Evolutionary conservation across 495 filamentous ascomycete species (phyloP), one percentile per base, ranked within the genome.

Genomic region (Tuber indicum): DNA sequence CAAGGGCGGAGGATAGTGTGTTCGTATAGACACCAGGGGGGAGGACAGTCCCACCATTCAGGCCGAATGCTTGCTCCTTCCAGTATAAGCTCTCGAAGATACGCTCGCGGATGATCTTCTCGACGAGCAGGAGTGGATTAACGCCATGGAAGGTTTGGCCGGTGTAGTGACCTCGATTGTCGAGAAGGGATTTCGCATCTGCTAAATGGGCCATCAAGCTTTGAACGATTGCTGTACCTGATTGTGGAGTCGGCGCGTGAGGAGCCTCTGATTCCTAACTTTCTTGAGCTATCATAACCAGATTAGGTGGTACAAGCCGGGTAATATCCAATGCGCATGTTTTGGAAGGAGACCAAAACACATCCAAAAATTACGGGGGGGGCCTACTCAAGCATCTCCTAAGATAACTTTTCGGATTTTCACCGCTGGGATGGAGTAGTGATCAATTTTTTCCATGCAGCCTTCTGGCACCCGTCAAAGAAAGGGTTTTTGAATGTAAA

Each of bases 1-100:
- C 17, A 71, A 45, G 14, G 16, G 52, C 43, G n/a, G 19, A 19
- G 32, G 58, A 58, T 5, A 0, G 42, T 66, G 12, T 62, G 6
- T 62, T 16, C 26, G 16, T 32, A 16, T 17, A 36, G 32, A 66
- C 17, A 26, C 8, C 21, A 21, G 23, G 21, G 39, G 1, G 23
- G 23, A 5, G 39, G 39, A 36, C n/a, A 44, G 36, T 69, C 47
- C 87, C 93, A 74, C 94, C 93, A 86, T 98, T 98, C 77, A 99
- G 86, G 39, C 92, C 96, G 86, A 98, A 99, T 84, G 94, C 96
- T 84, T 97, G 94, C 84, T 98, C 96, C 85, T 98, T 97, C 92
- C 93, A 99, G 87, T 97, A 99, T 86, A 96, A 96, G 78, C 90
- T 92, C 77, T 97, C 92, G 75, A 93, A 90, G 84, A 99, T 98